Evolutionary conservation across 768 basidiomycete genomes (phyloP), one percentile per base, ranked within the genome.

Genomic region (Dentipellis sp.): DNA sequence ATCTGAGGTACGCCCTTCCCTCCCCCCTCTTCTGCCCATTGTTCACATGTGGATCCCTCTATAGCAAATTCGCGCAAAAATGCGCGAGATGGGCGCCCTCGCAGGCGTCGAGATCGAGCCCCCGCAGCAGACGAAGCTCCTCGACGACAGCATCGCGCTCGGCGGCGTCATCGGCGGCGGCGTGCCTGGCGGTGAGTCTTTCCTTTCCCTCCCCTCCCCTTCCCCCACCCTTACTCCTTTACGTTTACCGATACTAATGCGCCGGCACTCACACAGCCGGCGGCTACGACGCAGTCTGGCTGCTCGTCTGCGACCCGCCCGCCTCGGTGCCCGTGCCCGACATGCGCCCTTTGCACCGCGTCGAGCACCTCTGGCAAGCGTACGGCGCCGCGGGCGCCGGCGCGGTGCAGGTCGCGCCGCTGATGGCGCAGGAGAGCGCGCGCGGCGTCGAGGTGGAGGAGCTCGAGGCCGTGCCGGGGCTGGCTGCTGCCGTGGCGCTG

Each of bases 251-350:
- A n/a, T n/a, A n/a, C n/a, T n/a, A n/a, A n/a, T n/a, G n/a, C n/a
- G n/a, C n/a, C n/a, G n/a, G n/a, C n/a, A n/a, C 22, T n/a, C 8
- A 50, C 21, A 54, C 61, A 97, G 97, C 97, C 53, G 97, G 97
- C 10, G 97, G 97, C 1, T 98, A 90, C 69, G 97, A 99, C 66
- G 97, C 97, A 7, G 81, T 98, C 57, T 98, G 94, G 92, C 74
- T 99, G 5, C 80, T 99, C 14, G 81, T 94, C 16, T 78, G 88
- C 64, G 84, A 88, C 49, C 78, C 82, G 16, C 61, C 58, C 14
- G 48, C 17, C 14, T 49, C 48, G 8, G 58, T 57, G 45, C 69
- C 69, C 38, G 74, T 75, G 9, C 72, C 76, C 58, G 72, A 78
- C 62, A 66, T 69, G 54, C 61, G 64, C 34, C 83, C 89, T 2